phyloP scores from a whole-genome alignment of 352 stramenopile genomes.

The Pythium rhizo-oryzae region DNA sequence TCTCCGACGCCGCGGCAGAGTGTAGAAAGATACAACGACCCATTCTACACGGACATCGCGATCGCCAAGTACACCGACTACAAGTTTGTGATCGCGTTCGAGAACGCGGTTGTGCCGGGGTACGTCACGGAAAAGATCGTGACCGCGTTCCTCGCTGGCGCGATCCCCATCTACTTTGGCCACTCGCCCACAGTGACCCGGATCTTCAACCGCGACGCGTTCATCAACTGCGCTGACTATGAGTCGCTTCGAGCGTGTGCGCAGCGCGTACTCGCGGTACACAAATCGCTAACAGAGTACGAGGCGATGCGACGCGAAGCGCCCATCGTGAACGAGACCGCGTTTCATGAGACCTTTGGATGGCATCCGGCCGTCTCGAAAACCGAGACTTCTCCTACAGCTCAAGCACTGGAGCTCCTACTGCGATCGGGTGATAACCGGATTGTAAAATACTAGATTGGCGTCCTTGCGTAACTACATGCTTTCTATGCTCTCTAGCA shows the following conservation, averaged over 20 bases:
- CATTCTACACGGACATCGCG: constrained; percentile 15
- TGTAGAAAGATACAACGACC: not conserved
- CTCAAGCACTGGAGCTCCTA: not conserved
- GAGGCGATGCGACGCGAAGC: constrained; percentile 32
- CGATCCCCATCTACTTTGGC: constrained; percentile 59
- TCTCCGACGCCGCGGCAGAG: not conserved
- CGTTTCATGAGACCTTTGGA: constrained; percentile 41
- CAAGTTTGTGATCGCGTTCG: constrained; percentile 75
- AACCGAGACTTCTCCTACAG: not conserved
- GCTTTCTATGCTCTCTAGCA: not conserved
- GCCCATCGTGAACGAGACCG: constrained; percentile 36
- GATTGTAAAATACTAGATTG: too few relatives aligned
- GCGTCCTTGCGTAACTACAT: not conserved
- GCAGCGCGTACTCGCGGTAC: constrained; percentile 38
- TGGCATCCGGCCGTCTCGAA: constrained; percentile 44
- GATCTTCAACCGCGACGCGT: constrained; percentile 53
- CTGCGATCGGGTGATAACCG: not conserved
- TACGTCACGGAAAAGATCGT: constrained; percentile 76
- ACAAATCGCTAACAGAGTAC: constrained; percentile 41
- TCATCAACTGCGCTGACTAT: constrained; percentile 58
- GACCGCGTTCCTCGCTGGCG: constrained; percentile 58
- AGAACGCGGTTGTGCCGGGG: constrained; percentile 44
- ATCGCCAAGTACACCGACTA: constrained; percentile 28
- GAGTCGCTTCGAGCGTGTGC: constrained; percentile 41
- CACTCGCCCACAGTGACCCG: constrained; percentile 40